Conservation (phyloP, 352 stramenopile species). For the Phytophthora tentaculata region DNA sequence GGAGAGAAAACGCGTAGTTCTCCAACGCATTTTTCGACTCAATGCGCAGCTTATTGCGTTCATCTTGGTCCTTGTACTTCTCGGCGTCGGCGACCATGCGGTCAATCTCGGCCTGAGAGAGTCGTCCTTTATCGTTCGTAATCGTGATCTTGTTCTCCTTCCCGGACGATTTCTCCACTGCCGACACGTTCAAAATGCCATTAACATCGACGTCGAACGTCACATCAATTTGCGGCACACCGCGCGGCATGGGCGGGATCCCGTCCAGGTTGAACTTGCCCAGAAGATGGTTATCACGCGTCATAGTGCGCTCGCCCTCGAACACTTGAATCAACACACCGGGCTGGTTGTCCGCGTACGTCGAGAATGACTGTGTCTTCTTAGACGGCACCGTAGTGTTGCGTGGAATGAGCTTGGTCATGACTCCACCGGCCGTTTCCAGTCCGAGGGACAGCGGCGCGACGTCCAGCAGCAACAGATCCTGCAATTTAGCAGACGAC, state of each 20-base stretch:
- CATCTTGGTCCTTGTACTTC: constrained; percentile 97
- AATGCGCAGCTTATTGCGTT: constrained; percentile 95
- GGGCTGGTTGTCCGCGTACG: constrained; percentile 88
- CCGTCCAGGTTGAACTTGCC: constrained; percentile 89
- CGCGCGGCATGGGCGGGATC: constrained; percentile 89
- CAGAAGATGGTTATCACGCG: constrained; percentile 92
- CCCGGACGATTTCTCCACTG: constrained; percentile 94
- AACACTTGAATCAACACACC: constrained; percentile 91
- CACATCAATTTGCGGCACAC: constrained; percentile 90
- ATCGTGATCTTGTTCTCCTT: constrained; percentile 99
- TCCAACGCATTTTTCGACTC: constrained; percentile 97
- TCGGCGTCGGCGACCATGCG: constrained; percentile 71
- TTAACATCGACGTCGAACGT: constrained; percentile 91
- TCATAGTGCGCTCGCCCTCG: constrained; percentile 95
- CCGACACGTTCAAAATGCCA: constrained; percentile 95
- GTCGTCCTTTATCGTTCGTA: constrained; percentile 97
- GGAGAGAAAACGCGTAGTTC: constrained; percentile 95
- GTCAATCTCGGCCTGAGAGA: constrained; percentile 98
- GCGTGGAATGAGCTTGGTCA: constrained; percentile 88
- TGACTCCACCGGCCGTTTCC: constrained; percentile 88
- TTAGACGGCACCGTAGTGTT: constrained; percentile 91
- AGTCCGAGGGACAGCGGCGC: constrained; percentile 88
- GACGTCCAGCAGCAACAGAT: constrained; percentile 90
- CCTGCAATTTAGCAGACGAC: constrained; percentile 80
- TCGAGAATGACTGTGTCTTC: constrained; percentile 90